Conservation (phyloP, 306 rosid genomes). For the Cucurbita maxima region DNA sequence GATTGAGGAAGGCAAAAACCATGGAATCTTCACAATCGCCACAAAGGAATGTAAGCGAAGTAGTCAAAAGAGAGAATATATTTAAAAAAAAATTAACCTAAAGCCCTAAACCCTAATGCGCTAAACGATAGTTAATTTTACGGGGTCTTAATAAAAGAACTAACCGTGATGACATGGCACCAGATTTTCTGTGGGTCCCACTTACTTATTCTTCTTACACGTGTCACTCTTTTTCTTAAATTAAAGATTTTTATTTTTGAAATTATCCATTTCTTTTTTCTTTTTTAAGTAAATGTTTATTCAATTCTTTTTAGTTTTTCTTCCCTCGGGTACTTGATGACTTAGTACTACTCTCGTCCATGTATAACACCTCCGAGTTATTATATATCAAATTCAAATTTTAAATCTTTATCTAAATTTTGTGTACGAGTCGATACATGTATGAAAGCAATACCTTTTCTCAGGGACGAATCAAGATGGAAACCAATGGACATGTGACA, state of each 20-base stretch:
- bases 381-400: too few species aligned
- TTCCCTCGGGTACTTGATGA: too few species aligned
- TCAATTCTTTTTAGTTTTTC: too few species aligned
- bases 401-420: too few species aligned
- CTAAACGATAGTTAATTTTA: neutral
- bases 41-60: neutral
- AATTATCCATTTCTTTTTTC: too few species aligned
- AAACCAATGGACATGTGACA: too few species aligned
- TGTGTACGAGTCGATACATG: too few species aligned
- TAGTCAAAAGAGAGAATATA: neutral
- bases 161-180: neutral
- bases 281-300: too few species aligned
- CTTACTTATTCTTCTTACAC: neutral
- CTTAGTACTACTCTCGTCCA: too few species aligned
- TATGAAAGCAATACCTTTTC: too few species aligned
- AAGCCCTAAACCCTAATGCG: slow-evolving; percentile 11
- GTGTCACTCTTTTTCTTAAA: neutral
- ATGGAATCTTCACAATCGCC: neutral
- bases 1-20: slow-evolving; percentile 1
- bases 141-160: neutral
- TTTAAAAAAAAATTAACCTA: neutral
- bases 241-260: neutral
- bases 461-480: too few species aligned
- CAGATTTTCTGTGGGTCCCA: neutral
- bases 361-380: too few species aligned